A percentile compares a stretch with the other conserved stretches of the same genome.
These are phyloP conservation scores for Candida gorgasii DNA, from an alignment of 805 yeast species.

Conservation along the genomic window DNA sequence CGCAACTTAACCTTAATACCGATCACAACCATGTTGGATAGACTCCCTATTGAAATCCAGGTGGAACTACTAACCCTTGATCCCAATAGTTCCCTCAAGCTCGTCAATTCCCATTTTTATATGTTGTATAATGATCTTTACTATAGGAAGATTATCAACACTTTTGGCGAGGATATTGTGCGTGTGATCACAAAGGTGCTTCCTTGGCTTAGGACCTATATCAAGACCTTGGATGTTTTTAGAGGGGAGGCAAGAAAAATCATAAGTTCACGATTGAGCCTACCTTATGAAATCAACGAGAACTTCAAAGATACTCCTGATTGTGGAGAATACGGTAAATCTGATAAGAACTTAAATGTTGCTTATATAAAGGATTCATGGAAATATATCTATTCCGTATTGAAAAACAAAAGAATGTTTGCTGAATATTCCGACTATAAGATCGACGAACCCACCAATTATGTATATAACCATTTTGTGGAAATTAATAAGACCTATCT, in stretches of 20 bases:
- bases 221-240: conserved; percentile 40
- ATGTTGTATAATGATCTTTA: conserved; percentile 51
- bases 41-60: conserved; percentile 48
- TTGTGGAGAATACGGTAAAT: conserved; percentile 6
- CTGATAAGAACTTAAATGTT: conserved; percentile 23
- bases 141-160: conserved; percentile 36
- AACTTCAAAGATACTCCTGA: background rate
- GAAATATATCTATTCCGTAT: conserved; percentile 51
- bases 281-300: conserved; percentile 23
- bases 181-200: conserved; percentile 33
- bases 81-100: conserved; percentile 36
- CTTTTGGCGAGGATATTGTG: conserved; percentile 39
- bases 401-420: conserved; percentile 53
- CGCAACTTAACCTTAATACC: background rate
- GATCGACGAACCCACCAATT: conserved; percentile 50
- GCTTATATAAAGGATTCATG: conserved; percentile 52
- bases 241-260: conserved; percentile 27
- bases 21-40: conserved; percentile 14
- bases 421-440: conserved; percentile 46
- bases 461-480: conserved; percentile 44
- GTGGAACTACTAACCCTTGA: conserved; percentile 30
- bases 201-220: conserved; percentile 39
- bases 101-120: conserved; percentile 45
- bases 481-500: conserved; percentile 52
- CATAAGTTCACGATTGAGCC: conserved; percentile 26